Percentiles rank a stretch among this genome's conserved stretches.
phyloP scores from a whole-genome alignment of 768 basidiomycete species.

The Leccinum rimulosum region DNA sequence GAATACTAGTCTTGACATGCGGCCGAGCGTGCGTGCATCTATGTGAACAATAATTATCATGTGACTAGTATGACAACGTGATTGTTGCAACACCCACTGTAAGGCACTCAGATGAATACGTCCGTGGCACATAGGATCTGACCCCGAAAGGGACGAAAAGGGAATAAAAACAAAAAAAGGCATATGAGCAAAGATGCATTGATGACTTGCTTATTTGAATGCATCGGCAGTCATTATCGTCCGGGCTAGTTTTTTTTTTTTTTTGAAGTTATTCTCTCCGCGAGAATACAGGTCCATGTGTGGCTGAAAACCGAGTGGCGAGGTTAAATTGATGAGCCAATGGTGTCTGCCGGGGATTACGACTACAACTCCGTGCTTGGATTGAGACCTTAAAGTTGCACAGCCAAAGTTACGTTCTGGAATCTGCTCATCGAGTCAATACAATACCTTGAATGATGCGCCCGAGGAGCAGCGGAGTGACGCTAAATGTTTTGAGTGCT shows the following conservation, averaged over 20 bases:
- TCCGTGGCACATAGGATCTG: too few relatives aligned
- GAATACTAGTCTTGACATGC: neutral
- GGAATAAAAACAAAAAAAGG: neutral
- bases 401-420: too few relatives aligned
- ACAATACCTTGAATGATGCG: too few relatives aligned
- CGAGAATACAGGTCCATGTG: too few relatives aligned
- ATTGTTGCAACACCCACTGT: neutral
- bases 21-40: neutral
- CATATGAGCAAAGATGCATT: neutral
- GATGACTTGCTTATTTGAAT: neutral
- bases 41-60: neutral
- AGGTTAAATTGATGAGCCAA: too few relatives aligned
- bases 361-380: neutral
- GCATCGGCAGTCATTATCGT: neutral
- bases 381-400: neutral
- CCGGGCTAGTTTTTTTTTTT: neutral
- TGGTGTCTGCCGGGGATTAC: neutral
- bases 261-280: neutral
- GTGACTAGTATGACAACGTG: neutral
- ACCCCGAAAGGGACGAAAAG: too few relatives aligned
- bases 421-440: too few relatives aligned
- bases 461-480: too few relatives aligned
- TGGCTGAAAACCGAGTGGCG: too few relatives aligned
- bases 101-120: neutral
- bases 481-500: too few relatives aligned